Percentiles rank a stretch among this genome's conserved stretches.
Conservation (phyloP, 2,329 filamentous ascomycete species). For the Pseudogymnoascus sp. region DNA sequence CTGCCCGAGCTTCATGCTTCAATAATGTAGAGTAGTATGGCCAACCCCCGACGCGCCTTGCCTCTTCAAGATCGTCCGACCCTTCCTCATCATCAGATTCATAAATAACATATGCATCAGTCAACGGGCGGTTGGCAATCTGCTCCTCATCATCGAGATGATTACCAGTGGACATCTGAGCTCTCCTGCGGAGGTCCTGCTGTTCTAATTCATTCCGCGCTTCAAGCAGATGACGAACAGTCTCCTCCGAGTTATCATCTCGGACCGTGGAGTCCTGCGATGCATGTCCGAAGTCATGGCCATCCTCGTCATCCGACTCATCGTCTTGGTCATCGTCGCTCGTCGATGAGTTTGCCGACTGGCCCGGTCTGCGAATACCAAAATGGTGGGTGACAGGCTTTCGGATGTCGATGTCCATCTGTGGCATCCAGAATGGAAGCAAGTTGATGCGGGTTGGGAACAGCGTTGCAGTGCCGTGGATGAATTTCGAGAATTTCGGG, state of each 20-base stretch:
- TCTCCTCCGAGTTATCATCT: conserved; percentile 18
- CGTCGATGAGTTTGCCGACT: conserved; percentile 69
- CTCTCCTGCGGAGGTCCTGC: conserved; percentile 17
- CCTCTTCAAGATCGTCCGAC: conserved; percentile 69
- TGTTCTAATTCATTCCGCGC: conserved; percentile 20
- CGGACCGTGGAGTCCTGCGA: conserved; percentile 14
- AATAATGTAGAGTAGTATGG: conserved; percentile 61
- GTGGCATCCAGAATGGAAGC: conserved; percentile 93
- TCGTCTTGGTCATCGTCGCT: conserved; percentile 67
- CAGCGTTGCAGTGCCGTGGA: conserved; percentile 82
- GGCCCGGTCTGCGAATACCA: conserved; percentile 74
- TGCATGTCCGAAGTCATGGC: conserved; percentile 14
- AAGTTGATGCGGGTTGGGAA: conserved; percentile 84
- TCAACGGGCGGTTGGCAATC: conserved; percentile 51
- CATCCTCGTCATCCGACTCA: conserved; percentile 53
- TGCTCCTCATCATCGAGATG: conserved; percentile 75
- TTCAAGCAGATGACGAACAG: conserved; percentile 17
- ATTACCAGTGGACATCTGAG: conserved; percentile 30
- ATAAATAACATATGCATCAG: conserved; percentile 78
- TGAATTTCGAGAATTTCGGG: conserved; percentile 98
- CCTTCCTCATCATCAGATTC: conserved; percentile 83
- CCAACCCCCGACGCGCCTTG: conserved; percentile 67
- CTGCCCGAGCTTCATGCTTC: conserved; percentile 28
- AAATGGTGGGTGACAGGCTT: conserved; percentile 86
- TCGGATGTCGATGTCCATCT: conserved; percentile 96